Percentiles rank a stretch among this genome's conserved stretches.
Conservation (phyloP, 805 yeast species). For the Candida krabiensis region DNA sequence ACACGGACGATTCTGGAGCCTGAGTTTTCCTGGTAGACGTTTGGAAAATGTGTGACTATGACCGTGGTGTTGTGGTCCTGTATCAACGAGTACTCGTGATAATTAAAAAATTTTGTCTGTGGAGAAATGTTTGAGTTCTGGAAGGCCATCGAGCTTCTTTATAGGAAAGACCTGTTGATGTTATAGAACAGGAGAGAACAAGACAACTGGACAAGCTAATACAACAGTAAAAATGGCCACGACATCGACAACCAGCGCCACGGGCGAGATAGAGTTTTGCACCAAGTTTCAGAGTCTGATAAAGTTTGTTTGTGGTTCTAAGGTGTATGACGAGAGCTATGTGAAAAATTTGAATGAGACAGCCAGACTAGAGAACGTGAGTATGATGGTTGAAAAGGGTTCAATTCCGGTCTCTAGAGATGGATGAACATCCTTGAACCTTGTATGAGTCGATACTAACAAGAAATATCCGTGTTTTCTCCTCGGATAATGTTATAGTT, state of each 20-base stretch:
- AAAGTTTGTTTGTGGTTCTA: conserved; percentile 39
- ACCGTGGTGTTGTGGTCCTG: conserved; percentile 37
- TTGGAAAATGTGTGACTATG: conserved; percentile 66
- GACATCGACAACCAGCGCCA: too few relatives aligned
- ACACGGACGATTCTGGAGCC: conserved; percentile 62
- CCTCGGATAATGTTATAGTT: too few relatives aligned
- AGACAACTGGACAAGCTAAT: too few relatives aligned
- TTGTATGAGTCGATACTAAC: too few relatives aligned
- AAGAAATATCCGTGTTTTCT: too few relatives aligned
- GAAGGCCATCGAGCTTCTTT: too few relatives aligned
- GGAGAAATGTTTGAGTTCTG: background rate
- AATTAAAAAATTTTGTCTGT: conserved; percentile 60
- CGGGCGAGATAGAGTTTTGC: conserved; percentile 50
- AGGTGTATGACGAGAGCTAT: conserved; percentile 14
- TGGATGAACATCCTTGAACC: too few relatives aligned
- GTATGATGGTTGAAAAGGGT: conserved; percentile 1
- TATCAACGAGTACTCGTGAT: conserved; percentile 51
- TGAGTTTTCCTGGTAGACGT: conserved; percentile 40
- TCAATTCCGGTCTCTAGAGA: too few relatives aligned
- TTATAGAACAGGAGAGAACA: too few relatives aligned
- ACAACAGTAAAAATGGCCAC: too few relatives aligned
- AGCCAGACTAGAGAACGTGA: conserved; percentile 11
- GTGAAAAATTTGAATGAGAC: conserved; percentile 10
- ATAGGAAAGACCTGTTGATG: too few relatives aligned
- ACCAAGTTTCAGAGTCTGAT: conserved; percentile 49